Evolutionary conservation across 2,329 filamentous ascomycete genomes (phyloP).

Genomic region (Ophiostoma sp.): DNA sequence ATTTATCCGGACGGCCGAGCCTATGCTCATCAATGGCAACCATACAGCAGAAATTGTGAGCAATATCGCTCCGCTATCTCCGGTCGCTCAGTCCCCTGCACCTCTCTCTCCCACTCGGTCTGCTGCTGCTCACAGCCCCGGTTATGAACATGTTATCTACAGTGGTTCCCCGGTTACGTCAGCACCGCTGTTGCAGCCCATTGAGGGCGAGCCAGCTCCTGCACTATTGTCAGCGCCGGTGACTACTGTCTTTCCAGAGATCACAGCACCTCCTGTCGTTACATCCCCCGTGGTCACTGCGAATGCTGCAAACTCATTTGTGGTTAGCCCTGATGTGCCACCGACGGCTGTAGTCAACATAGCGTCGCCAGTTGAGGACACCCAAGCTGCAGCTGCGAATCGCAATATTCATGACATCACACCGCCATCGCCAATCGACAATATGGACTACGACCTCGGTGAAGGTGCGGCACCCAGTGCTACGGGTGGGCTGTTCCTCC

Average conservation of each 20-base stretch:
- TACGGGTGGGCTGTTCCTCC: conserved; percentile 22
- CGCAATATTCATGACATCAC: conserved; percentile 9
- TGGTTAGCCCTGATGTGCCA: no score
- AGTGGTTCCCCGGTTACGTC: not conserved
- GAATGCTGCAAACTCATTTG: no score
- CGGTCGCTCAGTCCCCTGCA: not conserved
- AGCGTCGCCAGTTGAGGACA: conserved; percentile 1
- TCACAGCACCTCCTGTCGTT: not conserved
- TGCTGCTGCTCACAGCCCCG: not conserved
- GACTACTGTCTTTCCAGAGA: not conserved
- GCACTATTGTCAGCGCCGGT: not conserved
- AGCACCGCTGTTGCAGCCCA: not conserved
- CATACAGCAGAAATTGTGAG: not conserved
- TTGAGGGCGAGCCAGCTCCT: not conserved
- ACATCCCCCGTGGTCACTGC: not conserved
- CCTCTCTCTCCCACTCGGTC: not conserved
- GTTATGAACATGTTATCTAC: not conserved
- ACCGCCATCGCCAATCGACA: conserved; percentile 37
- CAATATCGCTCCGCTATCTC: conserved; percentile 9
- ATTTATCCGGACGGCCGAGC: conserved; percentile 17
- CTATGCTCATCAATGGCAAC: conserved; percentile 11
- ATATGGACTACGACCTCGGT: conserved; percentile 35
- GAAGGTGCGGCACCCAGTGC: conserved; percentile 18
- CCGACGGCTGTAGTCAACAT: no score
- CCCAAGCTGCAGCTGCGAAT: not conserved